Conservation (phyloP, 345 rosid genomes). For the Dipteronia dyeriana region DNA sequence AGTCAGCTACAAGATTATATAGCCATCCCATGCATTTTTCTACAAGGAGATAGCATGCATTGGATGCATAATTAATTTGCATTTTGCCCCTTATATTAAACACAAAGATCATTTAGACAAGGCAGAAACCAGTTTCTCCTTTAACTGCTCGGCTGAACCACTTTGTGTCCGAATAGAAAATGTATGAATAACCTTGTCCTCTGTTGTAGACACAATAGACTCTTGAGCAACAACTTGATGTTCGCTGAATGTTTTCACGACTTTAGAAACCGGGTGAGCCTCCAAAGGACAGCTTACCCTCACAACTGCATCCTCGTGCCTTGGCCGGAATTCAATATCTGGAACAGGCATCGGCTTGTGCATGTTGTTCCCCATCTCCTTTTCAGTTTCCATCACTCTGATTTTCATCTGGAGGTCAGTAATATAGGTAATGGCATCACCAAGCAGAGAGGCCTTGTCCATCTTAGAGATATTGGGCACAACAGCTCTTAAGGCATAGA, state of each 20-base stretch:
- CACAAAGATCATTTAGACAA: conserved; percentile 46
- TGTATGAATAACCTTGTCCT: conserved; percentile 69
- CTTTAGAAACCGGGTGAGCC: conserved; percentile 66
- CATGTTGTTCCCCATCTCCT: conserved; percentile 46
- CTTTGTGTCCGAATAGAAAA: conserved; percentile 63
- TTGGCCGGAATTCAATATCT: conserved; percentile 69
- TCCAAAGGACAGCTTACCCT: conserved; percentile 75
- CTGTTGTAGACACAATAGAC: conserved; percentile 59
- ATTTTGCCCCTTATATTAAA: conserved; percentile 4
- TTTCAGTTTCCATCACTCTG: conserved; percentile 74
- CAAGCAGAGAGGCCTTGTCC: conserved; percentile 95
- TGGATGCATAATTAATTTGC: not conserved
- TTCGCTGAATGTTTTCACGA: conserved; percentile 63
- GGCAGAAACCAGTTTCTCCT: conserved; percentile 72
- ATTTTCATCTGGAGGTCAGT: conserved; percentile 83
- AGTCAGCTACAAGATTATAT: conserved; percentile 12
- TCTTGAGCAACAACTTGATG: conserved; percentile 64
- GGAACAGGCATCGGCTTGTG: conserved; percentile 46
- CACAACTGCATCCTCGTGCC: conserved; percentile 77
- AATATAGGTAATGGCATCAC: conserved; percentile 82
- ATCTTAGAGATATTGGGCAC: conserved; percentile 96
- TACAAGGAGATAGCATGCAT: conserved; percentile 1
- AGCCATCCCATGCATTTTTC: not conserved
- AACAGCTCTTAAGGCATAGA: conserved; percentile 86
- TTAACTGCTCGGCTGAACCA: conserved; percentile 81